These are phyloP conservation scores for Petunia hybrid DNA, from an alignment of 305 asterid species.

Conservation along the genomic window DNA sequence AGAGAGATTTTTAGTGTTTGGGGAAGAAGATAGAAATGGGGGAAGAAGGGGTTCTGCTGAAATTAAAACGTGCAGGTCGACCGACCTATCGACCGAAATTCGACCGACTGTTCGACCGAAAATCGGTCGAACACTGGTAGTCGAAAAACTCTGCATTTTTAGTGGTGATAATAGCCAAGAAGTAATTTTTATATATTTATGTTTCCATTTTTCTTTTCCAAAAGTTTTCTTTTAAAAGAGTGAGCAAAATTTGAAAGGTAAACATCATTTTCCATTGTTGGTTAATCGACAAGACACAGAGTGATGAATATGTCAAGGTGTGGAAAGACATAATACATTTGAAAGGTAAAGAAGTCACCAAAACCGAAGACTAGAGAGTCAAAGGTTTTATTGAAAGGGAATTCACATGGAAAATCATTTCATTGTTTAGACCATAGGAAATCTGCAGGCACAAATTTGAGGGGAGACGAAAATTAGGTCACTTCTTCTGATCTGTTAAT, in stretches of 20 bases:
- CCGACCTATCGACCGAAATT: no score
- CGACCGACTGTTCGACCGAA: no score
- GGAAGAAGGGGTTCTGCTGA: no score
- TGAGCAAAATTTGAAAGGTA: not conserved
- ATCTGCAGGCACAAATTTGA: no score
- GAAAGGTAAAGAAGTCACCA: constrained; percentile 6
- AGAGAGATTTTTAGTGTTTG: no score
- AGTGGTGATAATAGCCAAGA: not conserved
- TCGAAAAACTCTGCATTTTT: no score
- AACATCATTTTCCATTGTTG: not conserved
- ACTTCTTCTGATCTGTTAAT: no score
- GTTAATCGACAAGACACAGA: not conserved
- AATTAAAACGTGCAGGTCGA: no score
- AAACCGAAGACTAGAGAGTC: constrained; percentile 14
- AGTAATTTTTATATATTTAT: not conserved
- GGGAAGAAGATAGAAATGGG: no score
- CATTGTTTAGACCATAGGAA: not conserved
- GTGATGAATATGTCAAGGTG: not conserved
- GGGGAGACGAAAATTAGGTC: no score
- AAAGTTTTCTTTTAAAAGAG: not conserved
- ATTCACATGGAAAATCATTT: constrained; percentile 16
- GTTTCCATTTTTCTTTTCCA: not conserved
- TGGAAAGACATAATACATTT: not conserved
- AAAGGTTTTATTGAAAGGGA: not conserved
- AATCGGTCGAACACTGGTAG: no score